Conservation (phyloP, 2,329 filamentous ascomycete species). For the Stagonosporopsis cucurbitacearum region DNA sequence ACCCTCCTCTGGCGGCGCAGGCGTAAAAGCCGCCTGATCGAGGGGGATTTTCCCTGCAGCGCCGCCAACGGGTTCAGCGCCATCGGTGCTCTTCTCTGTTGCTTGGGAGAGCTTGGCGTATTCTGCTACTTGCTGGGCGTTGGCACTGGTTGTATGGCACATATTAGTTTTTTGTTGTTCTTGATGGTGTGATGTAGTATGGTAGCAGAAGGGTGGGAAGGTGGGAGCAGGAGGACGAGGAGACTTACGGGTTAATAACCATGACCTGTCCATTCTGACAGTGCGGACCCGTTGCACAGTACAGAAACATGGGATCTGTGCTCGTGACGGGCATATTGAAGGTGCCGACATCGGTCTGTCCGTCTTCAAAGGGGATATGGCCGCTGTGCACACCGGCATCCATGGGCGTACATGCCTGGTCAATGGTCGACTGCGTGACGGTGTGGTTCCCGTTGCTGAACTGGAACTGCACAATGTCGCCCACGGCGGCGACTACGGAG, state of each 20-base stretch:
- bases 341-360: constrained; percentile 38
- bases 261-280: constrained; percentile 41
- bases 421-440: constrained; percentile 36
- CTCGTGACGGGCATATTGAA: constrained; percentile 41
- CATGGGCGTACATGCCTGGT: constrained; percentile 37
- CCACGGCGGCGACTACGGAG: constrained; percentile 33
- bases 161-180: not conserved
- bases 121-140: constrained; percentile 33
- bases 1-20: constrained; percentile 29
- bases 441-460: constrained; percentile 45
- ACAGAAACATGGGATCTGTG: constrained; percentile 41
- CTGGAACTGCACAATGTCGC: constrained; percentile 42
- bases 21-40: constrained; percentile 34
- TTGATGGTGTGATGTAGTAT: too few relatives aligned
- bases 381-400: constrained; percentile 39
- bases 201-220: too few relatives aligned
- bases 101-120: constrained; percentile 37
- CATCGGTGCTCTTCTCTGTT: constrained; percentile 31
- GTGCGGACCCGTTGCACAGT: constrained; percentile 42
- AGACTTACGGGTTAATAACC: constrained; percentile 33
- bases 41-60: constrained; percentile 30
- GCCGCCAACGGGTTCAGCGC: constrained; percentile 29
- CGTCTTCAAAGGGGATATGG: constrained; percentile 39
- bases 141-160: constrained; percentile 9
- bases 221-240: not conserved